Percentiles rank a stretch among this genome's conserved stretches.
phyloP scores from a whole-genome alignment of 192 early-diverging fungal species.

The Coemansia sp. region DNA sequence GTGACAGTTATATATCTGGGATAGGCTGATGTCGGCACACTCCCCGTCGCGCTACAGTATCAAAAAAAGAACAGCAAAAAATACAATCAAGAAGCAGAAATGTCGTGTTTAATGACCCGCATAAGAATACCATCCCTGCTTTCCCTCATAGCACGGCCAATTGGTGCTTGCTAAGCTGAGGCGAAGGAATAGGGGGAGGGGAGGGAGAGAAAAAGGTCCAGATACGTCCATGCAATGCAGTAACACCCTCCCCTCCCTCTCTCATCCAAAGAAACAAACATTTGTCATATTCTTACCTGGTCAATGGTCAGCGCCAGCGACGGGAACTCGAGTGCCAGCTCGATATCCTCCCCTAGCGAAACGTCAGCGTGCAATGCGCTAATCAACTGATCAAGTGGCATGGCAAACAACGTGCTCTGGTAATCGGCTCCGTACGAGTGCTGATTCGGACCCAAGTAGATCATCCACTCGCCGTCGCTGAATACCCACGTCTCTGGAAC shows the following conservation, averaged over 20 bases:
- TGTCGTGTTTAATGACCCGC: conserved; percentile 5
- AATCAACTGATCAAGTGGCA: conserved; percentile 43
- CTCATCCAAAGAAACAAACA: not conserved
- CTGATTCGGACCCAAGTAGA: conserved; percentile 45
- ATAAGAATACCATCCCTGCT: not conserved
- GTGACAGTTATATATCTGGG: conserved; percentile 53
- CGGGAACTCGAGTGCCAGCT: conserved; percentile 53
- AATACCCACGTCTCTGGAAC: conserved; percentile 48
- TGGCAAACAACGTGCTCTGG: conserved; percentile 31
- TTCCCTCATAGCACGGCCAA: not conserved
- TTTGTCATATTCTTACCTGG: conserved; percentile 34
- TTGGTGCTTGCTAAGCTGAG: not conserved
- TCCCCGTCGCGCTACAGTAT: conserved; percentile 48
- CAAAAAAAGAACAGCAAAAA: not conserved
- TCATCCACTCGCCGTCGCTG: conserved; percentile 51
- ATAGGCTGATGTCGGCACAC: conserved; percentile 28
- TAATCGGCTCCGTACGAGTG: conserved; percentile 25
- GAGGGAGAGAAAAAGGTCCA: not conserved
- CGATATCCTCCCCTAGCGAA: conserved; percentile 26
- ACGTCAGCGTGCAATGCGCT: conserved; percentile 37
- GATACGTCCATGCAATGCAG: not conserved
- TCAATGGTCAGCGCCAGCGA: conserved; percentile 45
- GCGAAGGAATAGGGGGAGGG: not conserved
- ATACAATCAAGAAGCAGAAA: not conserved
- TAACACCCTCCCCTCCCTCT: not conserved